Evolutionary conservation across 1,139 yeast species (phyloP), one percentile per base, ranked within the genome.

Genomic region (Diutina neorugosa): DNA sequence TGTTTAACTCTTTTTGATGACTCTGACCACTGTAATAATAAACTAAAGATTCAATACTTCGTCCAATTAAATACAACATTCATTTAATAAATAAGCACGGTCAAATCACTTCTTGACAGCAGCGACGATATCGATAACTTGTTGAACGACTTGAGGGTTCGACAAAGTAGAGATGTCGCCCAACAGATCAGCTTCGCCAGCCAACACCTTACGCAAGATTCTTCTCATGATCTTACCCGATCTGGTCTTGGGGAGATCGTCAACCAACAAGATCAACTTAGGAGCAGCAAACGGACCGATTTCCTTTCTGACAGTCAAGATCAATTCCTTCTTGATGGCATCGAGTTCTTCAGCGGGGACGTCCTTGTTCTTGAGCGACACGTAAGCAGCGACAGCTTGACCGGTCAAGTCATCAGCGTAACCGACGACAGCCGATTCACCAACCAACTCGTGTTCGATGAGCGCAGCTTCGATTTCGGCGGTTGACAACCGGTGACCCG

Each of bases 231-330:
- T 84, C 71, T 85, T 85, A 63, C 93, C 93, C 1, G 89, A 83
- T 72, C 93, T 80, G 8, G 93, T 85, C 76, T 85, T 85, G 64
- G 93, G 93, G 64, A 85, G 78, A 63, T 85, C 93, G 61, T 83
- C 85, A 55, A 85, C 88, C 55, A 85, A 69, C 55, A 84, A 73
- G 60, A 84, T 82, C 60, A 81, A 66, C 69, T 85, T 85, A 53
- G 93, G 93, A 42, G 93, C 88, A 37, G 93, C 93, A 67, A 85
- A 85, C 53, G 93, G 91, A 25, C 93, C 93, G 63, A 85, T 85
- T 67, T 84, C 91, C 65, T 82, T 83, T 65, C 93, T 74, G 43
- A 85, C 91, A 19, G 89, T 83, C 61, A 84, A 68, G 55, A 84
- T 74, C 64, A 85, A 74, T 65, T 83, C 90, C 65, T 82, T 84